Base-by-base conservation (phyloP, 257 asterid genomes). In the Verbascum thapsus region DNA sequence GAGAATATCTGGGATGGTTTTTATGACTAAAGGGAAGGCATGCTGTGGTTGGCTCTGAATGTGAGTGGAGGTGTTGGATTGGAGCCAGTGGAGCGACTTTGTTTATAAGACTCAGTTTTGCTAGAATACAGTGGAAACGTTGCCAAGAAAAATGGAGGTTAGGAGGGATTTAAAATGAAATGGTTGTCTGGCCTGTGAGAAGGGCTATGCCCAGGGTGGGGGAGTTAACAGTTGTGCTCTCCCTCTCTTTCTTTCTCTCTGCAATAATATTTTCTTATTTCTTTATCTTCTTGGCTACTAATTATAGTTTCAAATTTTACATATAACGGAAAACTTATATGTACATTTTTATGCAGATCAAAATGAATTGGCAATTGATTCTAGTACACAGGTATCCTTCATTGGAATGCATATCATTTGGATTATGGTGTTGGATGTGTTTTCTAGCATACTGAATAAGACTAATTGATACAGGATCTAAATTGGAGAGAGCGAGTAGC, bases 401-500 rank as follows among this genome's bases (percentile, higher is more conserved):
- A 66, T 45, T 51, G 30, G 15, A 53, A 51, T 64, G 37, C 55
- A 35, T 10, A 13, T 65, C 59, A 15, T 49, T 47, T 17, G 8
- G 55, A 45, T 43, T 23, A 7, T 59, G 39, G 55, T 53, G 64
- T 68, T 37, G 48, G 68, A 19, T 66, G 54, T 37, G 58, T 48
- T 15, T 63, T 63, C 58, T 58, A 42, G 69, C 51, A 53, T 58
- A 51, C 63, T 64, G 34, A 55, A 64, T 48, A 68, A 22, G 39
- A 12, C 5, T 63, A 34, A 41, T 58, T 66, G 58, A 50, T 72
- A 53, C 80, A 87, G 96, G 83, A 74, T 74, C 73, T 80, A 30
- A 78, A 70, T 69, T 90, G 96, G 96, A 78, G 88, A 76, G 84
- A 81, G 87, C 75, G 74, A 81, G 75, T 83, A 53, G 95, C 90